phyloP scores from a whole-genome alignment of 2,329 filamentous ascomycete genomes.

The Colletotrichum siamense region DNA sequence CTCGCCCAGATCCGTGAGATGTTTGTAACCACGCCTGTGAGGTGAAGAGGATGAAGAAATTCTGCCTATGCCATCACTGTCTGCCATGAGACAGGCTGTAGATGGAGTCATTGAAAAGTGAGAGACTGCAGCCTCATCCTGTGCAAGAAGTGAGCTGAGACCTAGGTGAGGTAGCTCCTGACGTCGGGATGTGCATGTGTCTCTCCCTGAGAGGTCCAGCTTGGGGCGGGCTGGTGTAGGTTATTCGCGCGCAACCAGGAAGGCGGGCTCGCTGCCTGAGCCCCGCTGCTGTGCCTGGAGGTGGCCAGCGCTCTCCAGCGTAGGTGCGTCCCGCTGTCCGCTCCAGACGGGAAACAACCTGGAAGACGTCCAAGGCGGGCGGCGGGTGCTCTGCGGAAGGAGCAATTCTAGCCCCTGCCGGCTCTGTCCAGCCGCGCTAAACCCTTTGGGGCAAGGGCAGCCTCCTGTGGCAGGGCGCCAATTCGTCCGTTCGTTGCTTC shows the following conservation, averaged over 20 bases:
- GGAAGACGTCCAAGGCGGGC: neutral
- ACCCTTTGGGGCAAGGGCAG: slow-evolving; percentile 9
- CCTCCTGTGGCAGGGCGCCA: slow-evolving; percentile 22
- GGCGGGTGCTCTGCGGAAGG: slow-evolving; percentile 2
- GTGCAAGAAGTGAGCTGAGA: neutral
- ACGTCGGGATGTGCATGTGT: slow-evolving; percentile 4
- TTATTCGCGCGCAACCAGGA: neutral
- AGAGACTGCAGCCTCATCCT: neutral
- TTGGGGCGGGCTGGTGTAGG: neutral
- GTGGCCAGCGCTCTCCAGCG: neutral
- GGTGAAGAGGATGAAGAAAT: neutral
- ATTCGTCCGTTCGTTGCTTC: slow-evolving; percentile 24
- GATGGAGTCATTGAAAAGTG: neutral
- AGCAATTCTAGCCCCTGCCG: slow-evolving; percentile 14
- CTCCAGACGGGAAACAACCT: neutral
- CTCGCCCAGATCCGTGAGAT: neutral
- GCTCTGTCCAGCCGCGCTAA: slow-evolving; percentile 4
- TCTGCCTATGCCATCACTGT: neutral
- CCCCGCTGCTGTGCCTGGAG: slow-evolving; percentile 15
- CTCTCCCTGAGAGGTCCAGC: slow-evolving; percentile 20
- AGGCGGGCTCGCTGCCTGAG: slow-evolving; percentile 1
- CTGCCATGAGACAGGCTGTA: neutral
- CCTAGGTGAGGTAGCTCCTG: neutral
- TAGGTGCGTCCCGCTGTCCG: neutral
- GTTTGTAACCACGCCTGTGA: neutral